These are phyloP conservation scores for Climacium dendroides DNA, from an alignment of 225 moss, liverwort and hornwort species.

Conservation along the genomic window DNA sequence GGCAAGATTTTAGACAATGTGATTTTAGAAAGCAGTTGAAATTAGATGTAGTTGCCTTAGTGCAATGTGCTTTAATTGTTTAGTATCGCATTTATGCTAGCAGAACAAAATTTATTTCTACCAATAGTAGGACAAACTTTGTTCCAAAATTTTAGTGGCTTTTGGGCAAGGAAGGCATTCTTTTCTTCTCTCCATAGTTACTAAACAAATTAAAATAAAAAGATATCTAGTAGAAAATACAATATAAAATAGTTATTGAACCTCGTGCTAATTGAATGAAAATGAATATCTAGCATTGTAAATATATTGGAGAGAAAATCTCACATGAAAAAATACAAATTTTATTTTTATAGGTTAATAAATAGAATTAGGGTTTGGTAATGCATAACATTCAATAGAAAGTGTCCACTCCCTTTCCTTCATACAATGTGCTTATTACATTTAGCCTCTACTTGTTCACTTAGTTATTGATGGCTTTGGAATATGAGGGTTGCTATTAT, in stretches of 20 bases:
- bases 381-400: background rate
- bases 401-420: rapidly evolving
- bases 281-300: background rate
- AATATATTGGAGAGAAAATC: background rate
- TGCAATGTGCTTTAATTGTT: no score
- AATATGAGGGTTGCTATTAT: background rate
- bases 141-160: background rate
- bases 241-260: background rate
- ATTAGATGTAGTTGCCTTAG: no score
- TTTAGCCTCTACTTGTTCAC: rapidly evolving
- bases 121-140: no score
- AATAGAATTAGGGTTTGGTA: rapidly evolving
- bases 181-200: background rate
- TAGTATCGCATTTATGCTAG: background rate
- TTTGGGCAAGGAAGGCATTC: background rate
- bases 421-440: rapidly evolving
- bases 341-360: background rate
- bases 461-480: rapidly evolving
- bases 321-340: background rate
- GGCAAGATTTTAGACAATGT: no score
- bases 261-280: background rate
- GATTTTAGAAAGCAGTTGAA: no score
- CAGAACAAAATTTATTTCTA: background rate
- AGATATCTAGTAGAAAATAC: background rate
- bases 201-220: background rate